phyloP scores from a whole-genome alignment of 2,329 filamentous ascomycete genomes.

The Aspergillus niger region DNA sequence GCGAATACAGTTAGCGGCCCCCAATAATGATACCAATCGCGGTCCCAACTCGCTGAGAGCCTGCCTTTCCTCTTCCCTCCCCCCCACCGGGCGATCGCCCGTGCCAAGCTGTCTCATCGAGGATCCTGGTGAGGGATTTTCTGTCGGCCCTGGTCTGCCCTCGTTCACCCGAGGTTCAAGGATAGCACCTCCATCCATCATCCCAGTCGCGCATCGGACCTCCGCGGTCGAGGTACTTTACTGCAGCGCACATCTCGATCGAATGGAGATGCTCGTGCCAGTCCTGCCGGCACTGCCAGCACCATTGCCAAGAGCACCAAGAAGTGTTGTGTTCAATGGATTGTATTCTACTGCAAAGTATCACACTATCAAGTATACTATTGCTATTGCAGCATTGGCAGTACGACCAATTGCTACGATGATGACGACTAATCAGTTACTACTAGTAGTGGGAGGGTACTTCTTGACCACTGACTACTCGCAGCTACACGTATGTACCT shows the following conservation, averaged over 20 bases:
- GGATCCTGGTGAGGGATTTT: constrained; percentile 41
- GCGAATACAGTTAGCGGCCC: constrained; percentile 10
- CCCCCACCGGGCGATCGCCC: constrained; percentile 36
- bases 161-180: constrained; percentile 1
- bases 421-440: too few species aligned
- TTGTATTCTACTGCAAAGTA: too few species aligned
- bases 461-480: background rate
- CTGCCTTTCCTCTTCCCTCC: background rate
- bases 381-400: too few species aligned
- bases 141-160: constrained; percentile 6
- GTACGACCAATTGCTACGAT: too few species aligned
- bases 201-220: background rate
- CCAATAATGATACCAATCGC: background rate
- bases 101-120: constrained; percentile 33
- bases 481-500: background rate
- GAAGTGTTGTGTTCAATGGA: too few species aligned
- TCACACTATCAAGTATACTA: too few species aligned
- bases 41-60: background rate
- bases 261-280: background rate
- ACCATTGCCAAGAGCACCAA: background rate
- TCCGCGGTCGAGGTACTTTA: background rate
- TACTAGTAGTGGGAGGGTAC: too few species aligned
- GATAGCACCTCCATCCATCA: background rate
- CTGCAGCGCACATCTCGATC: background rate
- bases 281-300: background rate